Conservation (phyloP, 2,329 filamentous ascomycete species). For the Cladosporium sp. region DNA sequence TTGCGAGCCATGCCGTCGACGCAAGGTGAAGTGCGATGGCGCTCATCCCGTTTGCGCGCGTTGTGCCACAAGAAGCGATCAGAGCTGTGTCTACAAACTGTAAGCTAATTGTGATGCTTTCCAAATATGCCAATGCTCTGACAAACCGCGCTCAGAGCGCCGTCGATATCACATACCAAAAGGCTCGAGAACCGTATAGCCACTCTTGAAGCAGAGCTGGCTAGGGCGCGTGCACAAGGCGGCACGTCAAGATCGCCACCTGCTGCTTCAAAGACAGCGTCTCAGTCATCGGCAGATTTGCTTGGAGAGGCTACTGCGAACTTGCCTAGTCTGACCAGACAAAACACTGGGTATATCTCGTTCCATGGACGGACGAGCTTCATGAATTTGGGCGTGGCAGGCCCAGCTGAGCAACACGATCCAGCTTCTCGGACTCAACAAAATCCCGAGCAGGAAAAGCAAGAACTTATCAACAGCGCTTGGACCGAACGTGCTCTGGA, state of each 20-base stretch:
- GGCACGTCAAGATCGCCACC: not conserved
- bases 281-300: not conserved
- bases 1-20: constrained; percentile 1
- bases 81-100: constrained; percentile 4
- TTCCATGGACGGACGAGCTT: constrained; percentile 11
- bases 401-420: not conserved
- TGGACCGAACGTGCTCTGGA: constrained; percentile 10
- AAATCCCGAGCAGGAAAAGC: constrained; percentile 1
- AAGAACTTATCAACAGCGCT: constrained; percentile 9
- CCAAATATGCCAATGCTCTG: not conserved
- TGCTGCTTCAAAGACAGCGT: not conserved
- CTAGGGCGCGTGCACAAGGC: not conserved
- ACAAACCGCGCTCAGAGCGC: not conserved
- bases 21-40: constrained; percentile 10
- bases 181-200: constrained; percentile 4
- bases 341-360: not conserved
- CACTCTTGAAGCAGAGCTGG: not conserved
- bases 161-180: constrained; percentile 4
- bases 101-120: not conserved
- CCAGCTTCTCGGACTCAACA: not conserved
- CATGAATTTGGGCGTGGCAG: constrained; percentile 1
- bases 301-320: not conserved
- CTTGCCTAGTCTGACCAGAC: constrained; percentile 5
- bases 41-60: constrained; percentile 4
- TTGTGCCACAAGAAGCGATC: constrained; percentile 1